Base-by-base conservation (phyloP, 192 early-diverging fungal genomes). In the Linnemannia hyalina region DNA sequence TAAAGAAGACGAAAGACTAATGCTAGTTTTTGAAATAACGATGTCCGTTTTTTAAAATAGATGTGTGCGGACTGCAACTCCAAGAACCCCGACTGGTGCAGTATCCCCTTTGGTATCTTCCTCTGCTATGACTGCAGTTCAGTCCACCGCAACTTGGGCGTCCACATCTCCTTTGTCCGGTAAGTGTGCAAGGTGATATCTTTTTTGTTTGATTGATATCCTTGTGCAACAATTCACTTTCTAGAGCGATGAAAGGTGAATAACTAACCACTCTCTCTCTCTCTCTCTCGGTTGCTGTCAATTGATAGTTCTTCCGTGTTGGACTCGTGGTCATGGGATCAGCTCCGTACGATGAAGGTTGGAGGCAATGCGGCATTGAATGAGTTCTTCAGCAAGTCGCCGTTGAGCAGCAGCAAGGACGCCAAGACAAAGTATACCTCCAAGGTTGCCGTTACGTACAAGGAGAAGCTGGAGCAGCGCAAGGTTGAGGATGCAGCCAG, bases 81-180 rank as follows among this genome's bases (percentile, higher is more conserved):
- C 79, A 98, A 98, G 89, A 97, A 95, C 81, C 98, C 98, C 57
- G 96, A 96, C 0, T 99, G 98, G 98, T 92, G 97, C 57, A 94
- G 95, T 70, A 96, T 99, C 35, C 97, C 96, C 9, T 99, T 94
- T 88, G 98, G 97, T 47, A 93, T 99, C 38, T 99, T 97, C 79
- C 90, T 99, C 60, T 99, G 98, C 87, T 92, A 97, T 36, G 98
- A 99, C 79, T 99, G 98, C 87, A 97, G 97, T 18, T 93, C 97
- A 6, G 96, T 97, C 35, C 98, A 99, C 82, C 93, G 98, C 77
- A 98, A 97, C 81, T 93, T 99, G 88, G 98, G 98, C 54, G 98
- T 99, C 16, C 98, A 99, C 81, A 97, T 99, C 70, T 96, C 95
- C 16, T 99, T 99, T 94, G 98, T 99, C 15, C 91, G 98, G 95